Percentiles rank a stretch among this genome's conserved stretches.
Evolutionary conservation across 371 early-diverging fungal genomes (phyloP).

Genomic region (Umbelopsis sp.): DNA sequence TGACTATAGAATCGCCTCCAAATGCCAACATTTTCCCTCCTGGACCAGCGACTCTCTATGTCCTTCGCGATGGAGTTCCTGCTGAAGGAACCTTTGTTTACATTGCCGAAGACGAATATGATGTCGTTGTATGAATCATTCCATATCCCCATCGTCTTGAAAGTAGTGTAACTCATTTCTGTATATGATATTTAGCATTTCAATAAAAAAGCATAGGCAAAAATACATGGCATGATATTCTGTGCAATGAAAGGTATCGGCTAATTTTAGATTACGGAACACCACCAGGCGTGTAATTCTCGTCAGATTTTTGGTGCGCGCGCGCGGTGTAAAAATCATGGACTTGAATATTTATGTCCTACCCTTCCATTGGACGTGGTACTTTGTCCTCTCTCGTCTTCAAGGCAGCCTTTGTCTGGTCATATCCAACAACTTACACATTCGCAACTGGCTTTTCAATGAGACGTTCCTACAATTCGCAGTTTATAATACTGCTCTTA

Average conservation of each 20-base stretch:
- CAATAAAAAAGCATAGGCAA: background rate
- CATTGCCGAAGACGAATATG: conserved; percentile 4
- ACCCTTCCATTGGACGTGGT: too few relatives aligned
- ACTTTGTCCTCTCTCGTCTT: too few relatives aligned
- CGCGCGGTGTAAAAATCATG: too few relatives aligned
- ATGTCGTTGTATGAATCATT: conserved; percentile 2
- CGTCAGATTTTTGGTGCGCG: too few relatives aligned
- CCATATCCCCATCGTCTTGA: background rate
- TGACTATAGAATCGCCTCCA: conserved; percentile 55
- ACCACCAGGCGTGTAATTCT: too few relatives aligned
- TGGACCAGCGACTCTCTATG: conserved; percentile 56
- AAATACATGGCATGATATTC: too few relatives aligned
- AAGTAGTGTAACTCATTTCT: background rate
- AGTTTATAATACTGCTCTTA: background rate
- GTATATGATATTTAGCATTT: background rate
- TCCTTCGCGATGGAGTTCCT: conserved; percentile 63
- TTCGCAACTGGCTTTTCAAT: background rate
- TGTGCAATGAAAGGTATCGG: too few relatives aligned
- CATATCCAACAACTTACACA: background rate
- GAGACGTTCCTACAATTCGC: background rate
- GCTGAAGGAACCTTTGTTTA: conserved; percentile 28
- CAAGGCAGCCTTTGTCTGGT: too few relatives aligned
- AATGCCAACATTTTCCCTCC: conserved; percentile 63
- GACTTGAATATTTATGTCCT: too few relatives aligned
- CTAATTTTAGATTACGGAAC: too few relatives aligned